A percentile compares a stretch with the other conserved stretches of the same genome.
phyloP scores from a whole-genome alignment of 345 rosid species.

The Eucalyptus leucophloia region DNA sequence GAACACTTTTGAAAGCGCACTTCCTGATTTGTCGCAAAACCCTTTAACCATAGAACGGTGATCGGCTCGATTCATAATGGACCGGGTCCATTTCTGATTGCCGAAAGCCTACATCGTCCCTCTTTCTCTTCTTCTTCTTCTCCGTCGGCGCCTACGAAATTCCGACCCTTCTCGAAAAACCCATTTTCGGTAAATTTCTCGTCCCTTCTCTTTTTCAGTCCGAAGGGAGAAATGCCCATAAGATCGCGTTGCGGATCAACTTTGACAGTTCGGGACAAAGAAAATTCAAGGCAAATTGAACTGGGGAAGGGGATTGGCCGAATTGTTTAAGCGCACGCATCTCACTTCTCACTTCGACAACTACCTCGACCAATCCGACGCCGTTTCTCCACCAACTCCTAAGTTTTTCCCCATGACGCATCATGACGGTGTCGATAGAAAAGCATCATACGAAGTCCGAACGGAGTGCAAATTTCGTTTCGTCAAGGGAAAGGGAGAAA shows the following conservation, averaged over 20 bases:
- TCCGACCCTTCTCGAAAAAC: background rate
- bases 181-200: background rate
- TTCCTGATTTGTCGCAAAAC: background rate
- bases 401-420: background rate
- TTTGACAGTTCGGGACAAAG: background rate
- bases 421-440: background rate
- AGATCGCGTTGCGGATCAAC: background rate
- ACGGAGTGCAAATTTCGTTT: background rate
- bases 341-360: background rate
- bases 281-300: background rate
- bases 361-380: background rate
- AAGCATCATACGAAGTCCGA: background rate
- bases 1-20: background rate
- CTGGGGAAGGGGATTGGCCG: background rate
- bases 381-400: background rate
- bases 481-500: background rate
- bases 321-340: background rate
- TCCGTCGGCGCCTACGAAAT: background rate
- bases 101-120: background rate
- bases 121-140: background rate
- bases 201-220: background rate
- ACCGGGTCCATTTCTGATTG: background rate
- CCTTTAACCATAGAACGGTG: background rate
- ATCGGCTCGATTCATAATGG: background rate
- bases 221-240: background rate